phyloP scores from a whole-genome alignment of 805 yeast species.

The Wickerhamomyces sydowiorum region DNA sequence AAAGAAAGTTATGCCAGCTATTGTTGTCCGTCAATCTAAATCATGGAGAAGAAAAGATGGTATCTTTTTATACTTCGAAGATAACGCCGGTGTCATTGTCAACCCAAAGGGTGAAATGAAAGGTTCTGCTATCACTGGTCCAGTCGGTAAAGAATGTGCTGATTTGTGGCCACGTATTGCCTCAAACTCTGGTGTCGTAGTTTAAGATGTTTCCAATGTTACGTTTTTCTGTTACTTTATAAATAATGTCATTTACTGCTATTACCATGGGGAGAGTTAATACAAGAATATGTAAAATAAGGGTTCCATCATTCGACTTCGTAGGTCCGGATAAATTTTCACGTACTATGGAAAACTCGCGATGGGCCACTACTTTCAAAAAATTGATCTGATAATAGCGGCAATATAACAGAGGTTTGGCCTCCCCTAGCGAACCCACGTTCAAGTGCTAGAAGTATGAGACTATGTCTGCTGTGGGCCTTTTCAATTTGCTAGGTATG shows the following conservation, averaged over 20 bases:
- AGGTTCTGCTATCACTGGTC: slow-evolving; percentile 99
- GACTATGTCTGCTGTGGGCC: not conserved
- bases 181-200: slow-evolving; percentile 99
- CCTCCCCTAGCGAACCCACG: not conserved
- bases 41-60: slow-evolving; percentile 99
- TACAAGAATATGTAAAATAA: slow-evolving; percentile 2
- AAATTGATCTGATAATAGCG: not conserved
- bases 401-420: not conserved
- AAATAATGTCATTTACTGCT: slow-evolving; percentile 24
- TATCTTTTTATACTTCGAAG: slow-evolving; percentile 98
- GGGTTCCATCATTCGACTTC: not conserved
- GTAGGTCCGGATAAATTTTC: not conserved
- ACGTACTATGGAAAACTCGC: not conserved
- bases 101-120: slow-evolving; percentile 99
- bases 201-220: slow-evolving; percentile 43
- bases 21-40: slow-evolving; percentile 98
- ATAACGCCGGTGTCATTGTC: slow-evolving; percentile 99
- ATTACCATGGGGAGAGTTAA: slow-evolving; percentile 11
- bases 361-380: not conserved
- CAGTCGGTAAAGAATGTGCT: slow-evolving; percentile 99
- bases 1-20: slow-evolving; percentile 99
- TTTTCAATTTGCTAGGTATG: not conserved
- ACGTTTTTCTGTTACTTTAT: slow-evolving; percentile 14
- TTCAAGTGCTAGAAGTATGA: not conserved
- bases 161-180: slow-evolving; percentile 99